Evolutionary conservation across 805 yeast genomes (phyloP).

Genomic region (Spathaspora arborariae): DNA sequence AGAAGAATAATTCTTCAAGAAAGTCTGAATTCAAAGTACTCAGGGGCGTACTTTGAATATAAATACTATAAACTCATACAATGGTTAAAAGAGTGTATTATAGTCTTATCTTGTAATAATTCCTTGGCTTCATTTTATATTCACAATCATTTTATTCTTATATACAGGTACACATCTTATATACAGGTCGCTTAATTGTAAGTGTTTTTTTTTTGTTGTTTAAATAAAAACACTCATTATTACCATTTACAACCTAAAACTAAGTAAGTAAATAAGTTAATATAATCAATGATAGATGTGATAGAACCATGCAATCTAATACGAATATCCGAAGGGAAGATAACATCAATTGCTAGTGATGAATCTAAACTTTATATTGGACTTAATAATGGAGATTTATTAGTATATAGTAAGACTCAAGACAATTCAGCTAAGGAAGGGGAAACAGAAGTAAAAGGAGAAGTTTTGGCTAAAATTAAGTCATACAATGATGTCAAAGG

Average conservation of each 20-base stretch:
- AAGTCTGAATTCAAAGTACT: no score
- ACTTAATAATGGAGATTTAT: conserved; percentile 32
- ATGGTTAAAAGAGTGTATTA: no score
- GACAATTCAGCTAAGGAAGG: conserved; percentile 12
- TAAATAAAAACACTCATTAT: background rate
- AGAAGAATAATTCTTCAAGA: no score
- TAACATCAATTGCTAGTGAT: conserved; percentile 21
- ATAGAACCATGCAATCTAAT: conserved; percentile 34
- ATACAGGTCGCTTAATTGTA: no score
- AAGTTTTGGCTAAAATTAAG: conserved; percentile 2
- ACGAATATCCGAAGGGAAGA: conserved; percentile 20
- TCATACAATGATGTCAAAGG: conserved; percentile 6
- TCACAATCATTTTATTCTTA: no score
- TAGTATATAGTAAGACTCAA: conserved; percentile 16
- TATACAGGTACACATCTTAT: no score
- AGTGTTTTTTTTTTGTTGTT: no score
- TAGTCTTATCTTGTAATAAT: no score
- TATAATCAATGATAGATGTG: conserved; percentile 21
- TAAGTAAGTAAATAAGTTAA: background rate
- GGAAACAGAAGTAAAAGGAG: conserved; percentile 4
- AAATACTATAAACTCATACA: no score
- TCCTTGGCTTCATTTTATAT: no score
- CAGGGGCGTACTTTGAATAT: no score
- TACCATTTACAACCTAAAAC: background rate
- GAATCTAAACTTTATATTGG: conserved; percentile 26